Evolutionary conservation across 352 stramenopile species (phyloP).

Genomic region (Phytophthora fragariaefolia): DNA sequence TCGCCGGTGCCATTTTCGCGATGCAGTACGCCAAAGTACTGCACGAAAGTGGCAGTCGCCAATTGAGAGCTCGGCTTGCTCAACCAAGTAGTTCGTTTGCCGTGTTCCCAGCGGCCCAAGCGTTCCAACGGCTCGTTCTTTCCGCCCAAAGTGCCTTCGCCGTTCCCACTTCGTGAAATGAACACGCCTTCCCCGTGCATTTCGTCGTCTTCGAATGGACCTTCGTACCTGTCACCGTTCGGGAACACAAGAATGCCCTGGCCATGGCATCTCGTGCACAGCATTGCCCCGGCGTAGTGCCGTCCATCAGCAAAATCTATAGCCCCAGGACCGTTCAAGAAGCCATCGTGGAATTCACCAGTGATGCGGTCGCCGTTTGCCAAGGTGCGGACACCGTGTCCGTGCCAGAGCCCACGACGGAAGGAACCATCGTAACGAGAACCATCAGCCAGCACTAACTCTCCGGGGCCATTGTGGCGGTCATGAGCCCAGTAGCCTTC

Average conservation of each 20-base stretch:
- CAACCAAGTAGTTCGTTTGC: constrained; percentile 70
- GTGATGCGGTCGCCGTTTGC: constrained; percentile 66
- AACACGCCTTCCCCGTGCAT: constrained; percentile 87
- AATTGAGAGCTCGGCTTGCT: constrained; percentile 74
- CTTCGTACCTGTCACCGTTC: constrained; percentile 92
- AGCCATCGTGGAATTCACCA: constrained; percentile 62
- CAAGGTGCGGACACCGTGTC: constrained; percentile 65
- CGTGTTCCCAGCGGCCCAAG: constrained; percentile 64
- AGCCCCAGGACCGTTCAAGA: constrained; percentile 59
- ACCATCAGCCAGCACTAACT: constrained; percentile 70
- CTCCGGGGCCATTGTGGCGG: constrained; percentile 69
- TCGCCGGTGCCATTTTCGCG: constrained; percentile 47
- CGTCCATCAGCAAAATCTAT: constrained; percentile 76
- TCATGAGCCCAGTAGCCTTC: constrained; percentile 81
- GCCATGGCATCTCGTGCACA: constrained; percentile 69
- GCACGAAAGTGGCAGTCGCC: constrained; percentile 76
- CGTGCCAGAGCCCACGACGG: constrained; percentile 75
- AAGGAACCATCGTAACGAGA: constrained; percentile 77
- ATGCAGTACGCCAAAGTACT: constrained; percentile 63
- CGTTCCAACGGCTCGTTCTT: constrained; percentile 67
- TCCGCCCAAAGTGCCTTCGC: constrained; percentile 19
- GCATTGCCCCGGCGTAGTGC: constrained; percentile 73
- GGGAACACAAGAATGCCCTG: constrained; percentile 83
- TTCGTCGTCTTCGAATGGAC: constrained; percentile 84
- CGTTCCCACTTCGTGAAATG: constrained; percentile 39